Percentiles rank a stretch among this genome's conserved stretches.
These are phyloP conservation scores for Trichoderma gamsii DNA, from an alignment of 495 filamentous ascomycete species.

Conservation along the genomic window DNA sequence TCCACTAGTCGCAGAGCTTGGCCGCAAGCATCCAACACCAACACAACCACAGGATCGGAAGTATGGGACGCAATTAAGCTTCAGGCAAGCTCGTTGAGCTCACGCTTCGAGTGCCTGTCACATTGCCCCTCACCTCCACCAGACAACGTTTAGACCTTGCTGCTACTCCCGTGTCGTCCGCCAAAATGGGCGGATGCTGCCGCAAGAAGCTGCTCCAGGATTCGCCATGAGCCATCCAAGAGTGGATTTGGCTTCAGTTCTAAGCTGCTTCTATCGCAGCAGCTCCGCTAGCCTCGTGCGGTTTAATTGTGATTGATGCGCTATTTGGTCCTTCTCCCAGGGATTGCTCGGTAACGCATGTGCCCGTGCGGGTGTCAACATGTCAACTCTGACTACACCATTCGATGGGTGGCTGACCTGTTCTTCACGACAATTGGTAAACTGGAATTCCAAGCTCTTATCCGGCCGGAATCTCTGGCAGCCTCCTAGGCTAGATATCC, in stretches of 20 bases:
- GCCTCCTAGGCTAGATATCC: neutral
- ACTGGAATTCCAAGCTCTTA: neutral
- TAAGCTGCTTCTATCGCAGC: neutral
- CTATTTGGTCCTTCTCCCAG: too few relatives aligned
- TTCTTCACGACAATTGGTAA: neutral
- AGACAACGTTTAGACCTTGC: neutral
- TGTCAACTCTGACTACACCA: neutral
- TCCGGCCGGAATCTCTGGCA: neutral
- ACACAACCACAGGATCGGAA: neutral
- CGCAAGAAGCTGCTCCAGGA: neutral
- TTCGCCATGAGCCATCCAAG: neutral
- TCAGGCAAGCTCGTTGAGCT: too few relatives aligned
- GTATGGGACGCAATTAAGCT: too few relatives aligned
- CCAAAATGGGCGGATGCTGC: neutral
- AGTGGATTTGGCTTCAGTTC: neutral
- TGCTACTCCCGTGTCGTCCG: neutral
- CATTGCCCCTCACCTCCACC: neutral
- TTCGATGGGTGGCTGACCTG: slow-evolving; percentile 6
- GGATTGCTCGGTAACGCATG: too few relatives aligned
- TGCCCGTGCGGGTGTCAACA: too few relatives aligned
- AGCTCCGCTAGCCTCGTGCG: neutral
- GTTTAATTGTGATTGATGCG: neutral
- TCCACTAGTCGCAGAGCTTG: neutral
- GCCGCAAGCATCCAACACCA: slow-evolving; percentile 4
- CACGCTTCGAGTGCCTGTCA: neutral